Evolutionary conservation across 2,329 filamentous ascomycete genomes (phyloP).

Genomic region (Phyllosticta citrichinensis): DNA sequence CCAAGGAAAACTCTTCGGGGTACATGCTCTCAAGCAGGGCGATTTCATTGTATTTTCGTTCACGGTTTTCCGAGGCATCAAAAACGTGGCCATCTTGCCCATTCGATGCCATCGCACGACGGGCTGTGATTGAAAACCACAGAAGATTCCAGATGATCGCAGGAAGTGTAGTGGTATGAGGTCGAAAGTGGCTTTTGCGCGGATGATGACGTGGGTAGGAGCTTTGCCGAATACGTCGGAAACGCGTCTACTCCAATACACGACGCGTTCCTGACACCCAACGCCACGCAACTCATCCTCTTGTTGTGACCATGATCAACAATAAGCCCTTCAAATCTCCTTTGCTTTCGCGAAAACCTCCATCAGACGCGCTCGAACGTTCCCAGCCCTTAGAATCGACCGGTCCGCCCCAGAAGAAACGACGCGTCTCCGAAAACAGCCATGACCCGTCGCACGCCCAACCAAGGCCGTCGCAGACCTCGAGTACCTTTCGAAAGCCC

Average conservation of each 20-base stretch:
- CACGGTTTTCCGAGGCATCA: not conserved
- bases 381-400: constrained; percentile 14
- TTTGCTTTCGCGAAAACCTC: constrained; percentile 18
- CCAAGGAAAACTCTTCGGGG: constrained; percentile 1
- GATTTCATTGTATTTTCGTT: constrained; percentile 5
- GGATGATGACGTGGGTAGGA: not conserved
- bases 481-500: constrained; percentile 19
- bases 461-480: constrained; percentile 7
- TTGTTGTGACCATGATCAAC: constrained; percentile 12
- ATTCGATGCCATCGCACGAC: not conserved
- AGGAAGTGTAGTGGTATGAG: not conserved
- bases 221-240: not conserved
- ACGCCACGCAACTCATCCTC: not conserved
- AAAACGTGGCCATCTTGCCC: not conserved
- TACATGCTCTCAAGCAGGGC: constrained; percentile 9
- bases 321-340: constrained; percentile 27
- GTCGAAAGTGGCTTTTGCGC: not conserved
- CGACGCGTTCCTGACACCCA: not conserved
- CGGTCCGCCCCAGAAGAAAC: constrained; percentile 30
- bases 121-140: not conserved
- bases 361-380: constrained; percentile 9
- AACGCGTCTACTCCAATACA: not conserved
- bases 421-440: constrained; percentile 26
- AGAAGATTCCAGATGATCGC: not conserved
- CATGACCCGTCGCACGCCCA: constrained; percentile 16